Evolutionary conservation across 2,329 filamentous ascomycete species (phyloP).

Genomic region (Sclerotinia borealis): DNA sequence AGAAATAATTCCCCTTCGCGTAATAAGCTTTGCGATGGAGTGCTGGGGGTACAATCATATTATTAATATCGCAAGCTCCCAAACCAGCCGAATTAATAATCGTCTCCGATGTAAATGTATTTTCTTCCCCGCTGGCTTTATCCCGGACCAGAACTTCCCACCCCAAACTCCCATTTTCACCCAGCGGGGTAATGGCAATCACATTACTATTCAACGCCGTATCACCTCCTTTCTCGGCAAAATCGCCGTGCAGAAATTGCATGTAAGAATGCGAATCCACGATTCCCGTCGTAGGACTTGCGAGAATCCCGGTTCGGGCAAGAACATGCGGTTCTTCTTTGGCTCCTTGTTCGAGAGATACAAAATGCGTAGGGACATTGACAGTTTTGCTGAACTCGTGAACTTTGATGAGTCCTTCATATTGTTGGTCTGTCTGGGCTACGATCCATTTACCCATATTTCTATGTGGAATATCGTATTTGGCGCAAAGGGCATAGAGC

Average conservation of each 20-base stretch:
- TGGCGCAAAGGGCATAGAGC: constrained; percentile 72
- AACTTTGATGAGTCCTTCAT: constrained; percentile 42
- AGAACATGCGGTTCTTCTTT: constrained; percentile 68
- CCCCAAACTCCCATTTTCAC: constrained; percentile 45
- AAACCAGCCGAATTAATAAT: constrained; percentile 85
- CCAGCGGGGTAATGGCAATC: constrained; percentile 40
- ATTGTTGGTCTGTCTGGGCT: constrained; percentile 68
- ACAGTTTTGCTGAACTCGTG: constrained; percentile 39
- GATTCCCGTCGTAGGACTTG: constrained; percentile 82
- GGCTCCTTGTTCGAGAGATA: constrained; percentile 55
- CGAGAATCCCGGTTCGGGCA: constrained; percentile 68
- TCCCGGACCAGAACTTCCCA: constrained; percentile 62
- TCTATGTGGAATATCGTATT: constrained; percentile 60
- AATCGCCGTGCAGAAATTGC: constrained; percentile 68
- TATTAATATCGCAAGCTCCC: constrained; percentile 68
- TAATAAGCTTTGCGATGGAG: constrained; percentile 61
- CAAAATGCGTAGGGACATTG: constrained; percentile 66
- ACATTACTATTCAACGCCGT: constrained; percentile 66
- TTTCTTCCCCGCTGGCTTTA: constrained; percentile 40
- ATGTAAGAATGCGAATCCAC: constrained; percentile 83
- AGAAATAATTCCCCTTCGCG: constrained; percentile 95
- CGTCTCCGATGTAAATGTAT: constrained; percentile 64
- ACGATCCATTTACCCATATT: constrained; percentile 93
- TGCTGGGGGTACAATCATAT: constrained; percentile 64
- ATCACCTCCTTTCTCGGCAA: constrained; percentile 72